Conservation (phyloP, 2,329 filamentous ascomycete species). For the Aspergillus oerlinghausenensis region DNA sequence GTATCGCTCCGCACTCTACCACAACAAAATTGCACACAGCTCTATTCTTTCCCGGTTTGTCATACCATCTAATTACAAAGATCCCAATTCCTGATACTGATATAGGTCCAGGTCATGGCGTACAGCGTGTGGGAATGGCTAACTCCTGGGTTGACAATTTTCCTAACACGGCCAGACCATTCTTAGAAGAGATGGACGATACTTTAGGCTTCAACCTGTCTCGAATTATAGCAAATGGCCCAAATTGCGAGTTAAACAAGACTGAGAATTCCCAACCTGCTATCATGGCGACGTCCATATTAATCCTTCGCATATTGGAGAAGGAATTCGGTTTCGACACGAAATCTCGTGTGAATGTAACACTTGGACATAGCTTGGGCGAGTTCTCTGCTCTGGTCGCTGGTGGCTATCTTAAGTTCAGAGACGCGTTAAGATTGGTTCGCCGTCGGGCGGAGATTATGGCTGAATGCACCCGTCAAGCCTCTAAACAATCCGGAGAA, state of each 20-base stretch:
- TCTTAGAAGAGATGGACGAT: slow-evolving; percentile 81
- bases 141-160: slow-evolving; percentile 83
- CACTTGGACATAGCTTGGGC: slow-evolving; percentile 83
- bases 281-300: slow-evolving; percentile 90
- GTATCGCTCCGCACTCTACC: background rate
- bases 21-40: slow-evolving; percentile 35
- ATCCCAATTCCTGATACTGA: slow-evolving; percentile 7
- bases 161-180: slow-evolving; percentile 67
- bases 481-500: slow-evolving; percentile 63
- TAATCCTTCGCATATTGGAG: slow-evolving; percentile 84
- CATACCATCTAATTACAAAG: background rate
- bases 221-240: slow-evolving; percentile 71
- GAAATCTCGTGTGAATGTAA: slow-evolving; percentile 68
- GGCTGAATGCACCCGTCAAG: slow-evolving; percentile 67
- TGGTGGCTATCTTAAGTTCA: slow-evolving; percentile 71
- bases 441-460: slow-evolving; percentile 75
- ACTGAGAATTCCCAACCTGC: slow-evolving; percentile 90
- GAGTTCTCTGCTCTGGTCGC: slow-evolving; percentile 90
- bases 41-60: slow-evolving; percentile 44
- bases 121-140: slow-evolving; percentile 84
- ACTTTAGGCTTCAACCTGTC: slow-evolving; percentile 71
- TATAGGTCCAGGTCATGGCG: slow-evolving; percentile 67
- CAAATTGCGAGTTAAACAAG: slow-evolving; percentile 69
- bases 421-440: slow-evolving; percentile 73
- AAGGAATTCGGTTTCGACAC: slow-evolving; percentile 75